Conservation (phyloP, 495 filamentous ascomycete species). For the Cairneyella variabilis region DNA sequence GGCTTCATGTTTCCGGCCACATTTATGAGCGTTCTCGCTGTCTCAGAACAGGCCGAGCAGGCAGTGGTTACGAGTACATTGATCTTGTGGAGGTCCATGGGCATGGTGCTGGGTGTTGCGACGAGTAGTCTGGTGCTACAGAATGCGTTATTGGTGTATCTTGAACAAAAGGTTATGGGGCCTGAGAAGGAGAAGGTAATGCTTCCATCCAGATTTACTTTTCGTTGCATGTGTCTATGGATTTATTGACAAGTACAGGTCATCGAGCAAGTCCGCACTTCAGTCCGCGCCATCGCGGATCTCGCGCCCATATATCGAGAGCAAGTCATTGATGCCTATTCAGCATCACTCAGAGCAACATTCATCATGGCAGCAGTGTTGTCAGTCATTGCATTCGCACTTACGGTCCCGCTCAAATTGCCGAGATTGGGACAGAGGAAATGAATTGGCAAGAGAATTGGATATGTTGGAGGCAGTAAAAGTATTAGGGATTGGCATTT, state of each 20-base stretch:
- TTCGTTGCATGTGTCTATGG: not conserved
- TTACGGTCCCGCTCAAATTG: slow-evolving; percentile 49
- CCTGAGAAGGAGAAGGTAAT: slow-evolving; percentile 42
- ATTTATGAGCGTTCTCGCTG: slow-evolving; percentile 65
- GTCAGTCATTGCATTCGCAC: slow-evolving; percentile 41
- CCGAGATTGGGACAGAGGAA: slow-evolving; percentile 50
- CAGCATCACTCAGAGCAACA: slow-evolving; percentile 39
- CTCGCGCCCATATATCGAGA: slow-evolving; percentile 30
- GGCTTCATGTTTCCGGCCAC: slow-evolving; percentile 63
- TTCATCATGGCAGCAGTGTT: slow-evolving; percentile 40
- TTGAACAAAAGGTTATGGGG: slow-evolving; percentile 53
- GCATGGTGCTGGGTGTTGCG: slow-evolving; percentile 67
- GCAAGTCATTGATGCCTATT: slow-evolving; percentile 58
- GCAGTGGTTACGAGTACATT: slow-evolving; percentile 72
- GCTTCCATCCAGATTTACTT: slow-evolving; percentile 18
- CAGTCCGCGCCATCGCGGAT: slow-evolving; percentile 40
- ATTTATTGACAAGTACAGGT: slow-evolving; percentile 19
- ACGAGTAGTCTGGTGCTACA: slow-evolving; percentile 71
- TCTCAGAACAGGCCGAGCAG: slow-evolving; percentile 64
- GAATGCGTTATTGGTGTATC: slow-evolving; percentile 58
- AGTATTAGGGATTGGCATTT: no score
- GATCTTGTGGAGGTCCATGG: slow-evolving; percentile 63
- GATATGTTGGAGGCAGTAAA: no score
- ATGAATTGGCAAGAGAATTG: slow-evolving; percentile 2
- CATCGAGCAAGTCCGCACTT: slow-evolving; percentile 34